A percentile compares a stretch with the other conserved stretches of the same genome.
phyloP scores from a whole-genome alignment of 2,329 filamentous ascomycete species.

The Neopestalotiopsis sp. region DNA sequence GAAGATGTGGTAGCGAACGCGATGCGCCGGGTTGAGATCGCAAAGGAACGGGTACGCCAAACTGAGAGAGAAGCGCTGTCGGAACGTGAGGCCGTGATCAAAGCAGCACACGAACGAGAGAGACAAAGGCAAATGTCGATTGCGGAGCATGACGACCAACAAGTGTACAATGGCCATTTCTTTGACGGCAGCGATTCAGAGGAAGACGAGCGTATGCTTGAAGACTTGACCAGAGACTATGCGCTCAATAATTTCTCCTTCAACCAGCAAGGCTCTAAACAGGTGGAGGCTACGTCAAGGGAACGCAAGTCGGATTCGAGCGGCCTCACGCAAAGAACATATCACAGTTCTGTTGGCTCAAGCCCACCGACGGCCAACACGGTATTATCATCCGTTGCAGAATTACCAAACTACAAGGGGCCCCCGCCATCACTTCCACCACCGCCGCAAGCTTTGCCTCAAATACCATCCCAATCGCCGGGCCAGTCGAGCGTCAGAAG shows the following conservation, averaged over 20 bases:
- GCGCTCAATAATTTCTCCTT: conserved; percentile 84
- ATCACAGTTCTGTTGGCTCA: conserved; percentile 79
- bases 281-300: conserved; percentile 61
- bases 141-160: conserved; percentile 46
- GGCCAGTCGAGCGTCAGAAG: conserved; percentile 65
- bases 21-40: conserved; percentile 72
- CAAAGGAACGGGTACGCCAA: conserved; percentile 77
- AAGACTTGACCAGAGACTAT: conserved; percentile 87
- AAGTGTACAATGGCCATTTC: conserved; percentile 59
- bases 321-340: conserved; percentile 76
- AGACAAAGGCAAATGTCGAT: conserved; percentile 46
- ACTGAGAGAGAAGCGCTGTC: conserved; percentile 73
- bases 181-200: conserved; percentile 70
- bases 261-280: conserved; percentile 64
- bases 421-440: conserved; percentile 49
- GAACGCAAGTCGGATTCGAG: conserved; percentile 80
- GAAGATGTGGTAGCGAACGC: conserved; percentile 58
- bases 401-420: conserved; percentile 48
- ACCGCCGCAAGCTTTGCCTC: conserved; percentile 53
- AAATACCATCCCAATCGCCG: conserved; percentile 44
- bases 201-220: conserved; percentile 76
- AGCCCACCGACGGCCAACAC: conserved; percentile 73
- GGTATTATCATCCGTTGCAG: conserved; percentile 74
- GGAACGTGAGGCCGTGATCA: conserved; percentile 66
- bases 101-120: conserved; percentile 66